Evolutionary conservation across 1,139 yeast species (phyloP), one percentile per base, ranked within the genome.

Genomic region (Diutina ranongensis): DNA sequence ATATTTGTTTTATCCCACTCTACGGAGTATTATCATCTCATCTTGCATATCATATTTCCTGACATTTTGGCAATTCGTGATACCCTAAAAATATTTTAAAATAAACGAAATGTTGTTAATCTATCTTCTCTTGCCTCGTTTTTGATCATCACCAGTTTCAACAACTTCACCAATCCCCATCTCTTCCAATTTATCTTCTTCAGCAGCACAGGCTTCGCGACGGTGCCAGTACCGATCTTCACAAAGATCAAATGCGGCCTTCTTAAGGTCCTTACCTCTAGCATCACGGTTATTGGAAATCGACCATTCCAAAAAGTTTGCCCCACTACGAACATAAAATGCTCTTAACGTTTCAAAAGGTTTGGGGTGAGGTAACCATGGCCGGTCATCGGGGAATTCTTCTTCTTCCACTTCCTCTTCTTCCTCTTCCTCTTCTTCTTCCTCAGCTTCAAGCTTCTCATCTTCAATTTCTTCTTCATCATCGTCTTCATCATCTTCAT

Each of bases 221-320:
- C 97, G 83, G 60, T 92, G 97, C 97, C 97, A 92, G 94, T 95
- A 92, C 66, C 97, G 77, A 52, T 83, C 94, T 63, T 89, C 95
- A 61, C 94, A 83, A 50, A 89, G 65, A 54, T 88, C 97, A 60
- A 92, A 92, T 0, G 97, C 84, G 38, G 85, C 83, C 49, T 84
- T 82, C 66, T 89, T 88, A 61, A 92, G 74, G 56, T 86, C 83
- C 61, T 92, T 92, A 47, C 96, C 97, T 55, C 94, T 77, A n/a
- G 87, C 81, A 48, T 85, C 92, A 54, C 85, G 74, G 54, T 85
- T 81, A 55, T 83, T 82, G 2, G 94, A 81, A 52, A 84, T 83
- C 2, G 95, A 88, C 97, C 97, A 92, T 59, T 87, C 88, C 55
- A 89, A 72, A 64, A 89, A 89, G 41, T 80, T 77, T 2, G 92